Evolutionary conservation across 2,329 filamentous ascomycete genomes (phyloP).

Genomic region (Atkinsonella hypoxylon): DNA sequence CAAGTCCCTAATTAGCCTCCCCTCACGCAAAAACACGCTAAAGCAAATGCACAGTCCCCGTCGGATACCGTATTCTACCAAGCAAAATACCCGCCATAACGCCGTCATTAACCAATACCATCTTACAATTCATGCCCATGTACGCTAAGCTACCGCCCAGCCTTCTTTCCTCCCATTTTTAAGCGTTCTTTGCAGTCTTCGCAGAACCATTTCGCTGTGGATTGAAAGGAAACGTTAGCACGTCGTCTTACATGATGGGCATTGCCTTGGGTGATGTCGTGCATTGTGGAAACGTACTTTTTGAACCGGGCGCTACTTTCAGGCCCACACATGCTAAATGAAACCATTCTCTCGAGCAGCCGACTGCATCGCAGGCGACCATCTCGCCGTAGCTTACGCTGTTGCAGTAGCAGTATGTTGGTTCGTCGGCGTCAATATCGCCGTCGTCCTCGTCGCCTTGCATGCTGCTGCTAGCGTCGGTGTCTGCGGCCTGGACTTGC

Average conservation of each 20-base stretch:
- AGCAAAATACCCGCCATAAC: not conserved
- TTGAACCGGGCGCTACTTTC: slow-evolving; percentile 64
- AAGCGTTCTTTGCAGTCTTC: slow-evolving; percentile 63
- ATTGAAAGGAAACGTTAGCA: not conserved
- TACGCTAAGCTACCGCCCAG: slow-evolving; percentile 25
- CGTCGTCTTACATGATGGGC: slow-evolving; percentile 15
- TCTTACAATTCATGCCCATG: too few relatives aligned
- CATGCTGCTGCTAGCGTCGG: slow-evolving; percentile 30
- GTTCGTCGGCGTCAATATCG: slow-evolving; percentile 58
- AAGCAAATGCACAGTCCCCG: not conserved
- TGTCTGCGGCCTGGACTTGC: slow-evolving; percentile 20
- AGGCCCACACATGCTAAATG: slow-evolving; percentile 72
- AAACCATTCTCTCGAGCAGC: slow-evolving; percentile 70
- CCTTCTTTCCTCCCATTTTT: slow-evolving; percentile 42
- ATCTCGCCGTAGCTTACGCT: slow-evolving; percentile 73
- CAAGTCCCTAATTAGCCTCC: too few relatives aligned
- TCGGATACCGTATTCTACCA: not conserved
- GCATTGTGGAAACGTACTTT: slow-evolving; percentile 41
- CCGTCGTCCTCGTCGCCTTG: slow-evolving; percentile 32
- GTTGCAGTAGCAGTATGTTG: slow-evolving; percentile 69
- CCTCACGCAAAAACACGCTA: not conserved
- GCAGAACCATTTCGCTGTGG: slow-evolving; percentile 67
- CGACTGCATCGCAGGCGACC: slow-evolving; percentile 67
- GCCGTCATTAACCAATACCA: not conserved
- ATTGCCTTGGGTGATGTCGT: not conserved